phyloP scores from a whole-genome alignment of 306 rosid genomes.

The Sicyos baderoa region DNA sequence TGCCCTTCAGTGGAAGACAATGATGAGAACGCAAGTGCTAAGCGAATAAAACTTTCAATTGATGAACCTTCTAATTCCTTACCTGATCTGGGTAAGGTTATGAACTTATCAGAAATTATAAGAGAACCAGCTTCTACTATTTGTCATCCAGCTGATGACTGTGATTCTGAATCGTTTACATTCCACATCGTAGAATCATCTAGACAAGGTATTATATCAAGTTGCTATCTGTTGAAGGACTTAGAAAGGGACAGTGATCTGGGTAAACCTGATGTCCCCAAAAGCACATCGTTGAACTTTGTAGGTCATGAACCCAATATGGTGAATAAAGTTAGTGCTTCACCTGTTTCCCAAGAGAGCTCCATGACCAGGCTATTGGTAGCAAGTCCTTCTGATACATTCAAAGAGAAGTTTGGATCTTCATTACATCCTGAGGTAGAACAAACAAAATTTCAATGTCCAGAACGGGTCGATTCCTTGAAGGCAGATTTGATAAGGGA shows the following conservation, averaged over 20 bases:
- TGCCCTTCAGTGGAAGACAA: slow-evolving; percentile 29
- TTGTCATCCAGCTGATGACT: slow-evolving; percentile 28
- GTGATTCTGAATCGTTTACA: slow-evolving; percentile 40
- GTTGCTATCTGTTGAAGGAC: slow-evolving; percentile 55
- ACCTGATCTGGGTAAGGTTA: slow-evolving; percentile 35
- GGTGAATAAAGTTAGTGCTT: slow-evolving; percentile 45
- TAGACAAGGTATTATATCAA: slow-evolving; percentile 57
- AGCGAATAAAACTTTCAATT: slow-evolving; percentile 52
- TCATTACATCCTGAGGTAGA: slow-evolving; percentile 44
- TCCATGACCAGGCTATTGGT: slow-evolving; percentile 58
- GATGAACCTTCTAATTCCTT: slow-evolving; percentile 38
- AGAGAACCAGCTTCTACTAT: slow-evolving; percentile 32
- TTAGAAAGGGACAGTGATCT: slow-evolving; percentile 30
- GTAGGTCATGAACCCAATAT: slow-evolving; percentile 43
- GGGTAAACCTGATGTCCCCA: slow-evolving; percentile 35
- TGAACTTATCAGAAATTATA: slow-evolving; percentile 30
- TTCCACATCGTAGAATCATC: slow-evolving; percentile 72
- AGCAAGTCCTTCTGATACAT: slow-evolving; percentile 39
- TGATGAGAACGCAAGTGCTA: slow-evolving; percentile 42
- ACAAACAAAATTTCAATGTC: slow-evolving; percentile 29
- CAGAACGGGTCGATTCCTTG: slow-evolving; percentile 32
- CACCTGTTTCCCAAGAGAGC: slow-evolving; percentile 89
- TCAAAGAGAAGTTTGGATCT: slow-evolving; percentile 40
- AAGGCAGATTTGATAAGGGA: slow-evolving; percentile 39
- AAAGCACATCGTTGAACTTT: slow-evolving; percentile 28